Percentiles rank a stretch among this genome's conserved stretches.
These are phyloP conservation scores for Naganishia sp. DNA, from an alignment of 1,284 basidiomycete species.

Conservation along the genomic window DNA sequence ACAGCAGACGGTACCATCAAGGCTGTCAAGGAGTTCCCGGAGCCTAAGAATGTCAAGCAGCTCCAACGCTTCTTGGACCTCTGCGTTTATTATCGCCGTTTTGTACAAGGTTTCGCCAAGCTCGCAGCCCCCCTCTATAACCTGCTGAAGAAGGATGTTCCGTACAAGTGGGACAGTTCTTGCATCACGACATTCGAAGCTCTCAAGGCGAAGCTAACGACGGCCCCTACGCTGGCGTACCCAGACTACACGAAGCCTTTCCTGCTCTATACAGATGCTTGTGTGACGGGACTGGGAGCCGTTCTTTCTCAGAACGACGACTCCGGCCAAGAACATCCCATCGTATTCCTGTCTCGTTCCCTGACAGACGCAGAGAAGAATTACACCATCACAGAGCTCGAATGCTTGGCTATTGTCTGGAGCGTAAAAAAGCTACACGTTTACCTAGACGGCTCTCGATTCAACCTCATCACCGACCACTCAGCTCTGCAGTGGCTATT, in stretches of 20 bases:
- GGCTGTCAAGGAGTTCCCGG: constrained; percentile 23
- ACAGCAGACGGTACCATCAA: constrained; percentile 20
- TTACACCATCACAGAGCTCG: constrained; percentile 30
- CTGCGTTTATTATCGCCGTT: constrained; percentile 18
- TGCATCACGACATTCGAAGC: neutral
- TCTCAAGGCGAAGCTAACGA: neutral
- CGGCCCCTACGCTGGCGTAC: constrained; percentile 4
- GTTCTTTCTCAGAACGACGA: constrained; percentile 20
- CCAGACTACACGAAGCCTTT: constrained; percentile 25
- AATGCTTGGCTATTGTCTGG: constrained; percentile 29
- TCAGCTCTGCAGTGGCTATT: constrained; percentile 27
- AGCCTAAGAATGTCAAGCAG: constrained; percentile 21
- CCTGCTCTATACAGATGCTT: constrained; percentile 8
- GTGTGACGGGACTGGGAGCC: constrained; percentile 16
- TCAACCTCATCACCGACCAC: constrained; percentile 15
- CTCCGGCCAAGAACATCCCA: constrained; percentile 22
- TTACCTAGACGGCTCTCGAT: constrained; percentile 23
- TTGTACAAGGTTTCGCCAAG: constrained; percentile 27
- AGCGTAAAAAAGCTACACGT: constrained; percentile 27
- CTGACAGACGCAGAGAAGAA: constrained; percentile 24
- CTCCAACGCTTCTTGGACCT: constrained; percentile 30
- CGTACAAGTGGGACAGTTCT: neutral
- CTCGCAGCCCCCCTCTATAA: constrained; percentile 5
- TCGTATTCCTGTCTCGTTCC: constrained; percentile 24
- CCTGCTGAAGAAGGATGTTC: constrained; percentile 1